A percentile compares a stretch with the other conserved stretches of the same genome.
Conservation (phyloP, 331 rosid genomes). For the Spiraea crenata region DNA sequence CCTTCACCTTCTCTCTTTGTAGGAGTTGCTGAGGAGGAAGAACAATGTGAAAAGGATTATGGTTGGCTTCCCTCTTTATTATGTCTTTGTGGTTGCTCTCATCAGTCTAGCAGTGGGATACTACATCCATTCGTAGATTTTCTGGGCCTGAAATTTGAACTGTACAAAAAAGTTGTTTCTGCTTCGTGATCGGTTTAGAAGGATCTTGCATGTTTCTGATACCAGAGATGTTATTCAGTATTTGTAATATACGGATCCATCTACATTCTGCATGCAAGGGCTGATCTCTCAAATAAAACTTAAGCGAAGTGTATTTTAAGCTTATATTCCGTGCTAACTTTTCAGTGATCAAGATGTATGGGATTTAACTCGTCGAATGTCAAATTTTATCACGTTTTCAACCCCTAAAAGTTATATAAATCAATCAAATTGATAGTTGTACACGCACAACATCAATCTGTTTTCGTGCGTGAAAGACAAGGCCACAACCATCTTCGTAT, state of each 20-base stretch:
- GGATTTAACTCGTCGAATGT: neutral
- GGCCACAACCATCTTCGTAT: neutral
- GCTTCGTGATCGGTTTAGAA: slow-evolving; percentile 18
- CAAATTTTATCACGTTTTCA: neutral
- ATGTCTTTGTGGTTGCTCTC: slow-evolving; percentile 69
- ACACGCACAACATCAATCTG: no score
- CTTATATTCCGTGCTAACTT: neutral
- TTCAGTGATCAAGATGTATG: neutral
- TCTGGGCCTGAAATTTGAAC: slow-evolving; percentile 5
- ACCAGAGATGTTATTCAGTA: slow-evolving; percentile 27
- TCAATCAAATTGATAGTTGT: no score
- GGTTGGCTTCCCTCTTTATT: slow-evolving; percentile 69
- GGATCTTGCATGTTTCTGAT: slow-evolving; percentile 40
- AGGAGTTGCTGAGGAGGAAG: slow-evolving; percentile 67
- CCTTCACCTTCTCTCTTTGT: slow-evolving; percentile 21
- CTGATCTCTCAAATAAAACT: neutral
- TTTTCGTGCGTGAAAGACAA: no score
- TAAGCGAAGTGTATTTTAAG: neutral
- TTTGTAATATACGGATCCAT: slow-evolving; percentile 12
- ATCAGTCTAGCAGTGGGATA: slow-evolving; percentile 65
- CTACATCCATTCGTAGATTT: slow-evolving; percentile 48
- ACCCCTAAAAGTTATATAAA: no score
- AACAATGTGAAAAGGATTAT: slow-evolving; percentile 32
- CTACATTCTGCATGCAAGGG: slow-evolving; percentile 10
- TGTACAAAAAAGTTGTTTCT: slow-evolving; percentile 24